Evolutionary conservation across 495 filamentous ascomycete genomes (phyloP).

Genomic region (Gamarada debralockiae): DNA sequence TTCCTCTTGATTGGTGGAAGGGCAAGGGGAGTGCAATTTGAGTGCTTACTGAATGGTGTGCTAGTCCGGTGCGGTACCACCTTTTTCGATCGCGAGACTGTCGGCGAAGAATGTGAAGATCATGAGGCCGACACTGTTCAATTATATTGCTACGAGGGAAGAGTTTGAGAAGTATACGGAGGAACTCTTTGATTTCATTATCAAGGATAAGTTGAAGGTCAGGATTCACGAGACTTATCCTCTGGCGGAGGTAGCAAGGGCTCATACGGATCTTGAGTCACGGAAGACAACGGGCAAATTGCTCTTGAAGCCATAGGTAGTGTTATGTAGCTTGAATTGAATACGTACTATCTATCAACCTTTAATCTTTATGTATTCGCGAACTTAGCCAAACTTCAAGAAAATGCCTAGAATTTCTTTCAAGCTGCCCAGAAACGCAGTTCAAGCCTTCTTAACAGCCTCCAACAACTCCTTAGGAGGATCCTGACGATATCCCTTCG

Average conservation of each 20-base stretch:
- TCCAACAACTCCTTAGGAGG: conserved; percentile 82
- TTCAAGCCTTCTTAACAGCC: conserved; percentile 42
- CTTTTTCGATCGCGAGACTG: conserved; percentile 64
- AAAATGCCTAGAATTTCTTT: too few relatives aligned
- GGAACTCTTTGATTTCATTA: conserved; percentile 72
- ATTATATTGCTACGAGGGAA: conserved; percentile 71
- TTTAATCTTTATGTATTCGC: too few relatives aligned
- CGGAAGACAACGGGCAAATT: conserved; percentile 84
- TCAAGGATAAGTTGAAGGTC: conserved; percentile 63
- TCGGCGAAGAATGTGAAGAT: conserved; percentile 77
- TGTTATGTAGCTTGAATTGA: too few relatives aligned
- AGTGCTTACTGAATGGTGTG: not conserved
- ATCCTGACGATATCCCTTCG: conserved; percentile 86
- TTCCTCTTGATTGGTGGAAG: too few relatives aligned
- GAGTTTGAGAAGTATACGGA: conserved; percentile 69
- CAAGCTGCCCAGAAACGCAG: too few relatives aligned
- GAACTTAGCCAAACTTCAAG: too few relatives aligned
- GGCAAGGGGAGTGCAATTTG: too few relatives aligned
- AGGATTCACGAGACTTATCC: conserved; percentile 79
- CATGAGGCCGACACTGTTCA: conserved; percentile 67
- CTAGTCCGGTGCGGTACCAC: conserved; percentile 65
- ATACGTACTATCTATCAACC: too few relatives aligned
- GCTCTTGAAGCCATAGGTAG: conserved; percentile 38
- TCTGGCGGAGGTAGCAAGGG: conserved; percentile 68
- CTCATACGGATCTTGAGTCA: conserved; percentile 79